phyloP scores from a whole-genome alignment of 805 yeast genomes.

The Saturnispora gosingensis region DNA sequence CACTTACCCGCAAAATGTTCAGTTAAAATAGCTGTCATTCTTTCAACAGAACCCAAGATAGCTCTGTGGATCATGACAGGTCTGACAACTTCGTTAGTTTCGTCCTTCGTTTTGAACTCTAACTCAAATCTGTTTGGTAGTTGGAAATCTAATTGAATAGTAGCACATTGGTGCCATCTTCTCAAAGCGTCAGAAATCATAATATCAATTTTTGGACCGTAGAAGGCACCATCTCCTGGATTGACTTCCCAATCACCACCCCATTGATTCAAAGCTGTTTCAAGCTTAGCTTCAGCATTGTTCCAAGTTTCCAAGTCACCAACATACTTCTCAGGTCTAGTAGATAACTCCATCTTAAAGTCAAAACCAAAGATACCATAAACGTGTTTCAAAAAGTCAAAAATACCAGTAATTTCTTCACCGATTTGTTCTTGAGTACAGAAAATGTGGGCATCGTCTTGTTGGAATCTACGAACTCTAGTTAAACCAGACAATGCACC shows the following conservation, averaged over 20 bases:
- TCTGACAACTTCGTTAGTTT: constrained; percentile 51
- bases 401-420: constrained; percentile 69
- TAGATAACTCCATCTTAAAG: constrained; percentile 92
- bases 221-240: constrained; percentile 96
- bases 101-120: constrained; percentile 69
- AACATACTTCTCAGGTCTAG: constrained; percentile 93
- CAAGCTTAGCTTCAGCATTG: constrained; percentile 78
- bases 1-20: constrained; percentile 99
- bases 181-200: constrained; percentile 88
- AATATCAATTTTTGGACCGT: constrained; percentile 94
- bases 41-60: constrained; percentile 93
- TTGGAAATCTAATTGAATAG: constrained; percentile 98
- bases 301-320: constrained; percentile 96
- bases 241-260: constrained; percentile 91
- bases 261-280: constrained; percentile 72
- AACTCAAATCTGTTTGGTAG: constrained; percentile 89
- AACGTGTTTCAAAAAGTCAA: constrained; percentile 75
- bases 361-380: constrained; percentile 92
- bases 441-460: constrained; percentile 98
- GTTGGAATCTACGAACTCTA: constrained; percentile 98
- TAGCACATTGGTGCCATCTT: constrained; percentile 99
- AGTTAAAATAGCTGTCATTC: constrained; percentile 97
- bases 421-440: constrained; percentile 89
- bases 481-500: constrained; percentile 95
- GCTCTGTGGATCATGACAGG: constrained; percentile 99